A percentile compares a stretch with the other conserved stretches of the same genome.
Conservation (phyloP, 2,329 filamentous ascomycete genomes). For the Blastomyces gilchristii region DNA sequence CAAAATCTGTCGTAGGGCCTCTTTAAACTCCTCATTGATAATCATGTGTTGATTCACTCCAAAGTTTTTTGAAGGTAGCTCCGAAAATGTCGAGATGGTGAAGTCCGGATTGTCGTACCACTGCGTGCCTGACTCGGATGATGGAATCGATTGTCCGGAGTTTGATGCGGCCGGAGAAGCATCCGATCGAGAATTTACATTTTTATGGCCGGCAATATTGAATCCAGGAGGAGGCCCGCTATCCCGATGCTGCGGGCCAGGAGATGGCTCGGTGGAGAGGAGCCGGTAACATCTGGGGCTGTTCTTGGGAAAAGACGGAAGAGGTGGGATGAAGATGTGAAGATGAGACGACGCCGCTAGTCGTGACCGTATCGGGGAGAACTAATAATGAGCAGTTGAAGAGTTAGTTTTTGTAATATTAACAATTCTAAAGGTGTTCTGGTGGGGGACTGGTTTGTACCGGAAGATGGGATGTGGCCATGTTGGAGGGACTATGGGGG, state of each 20-base stretch:
- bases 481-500: conserved; percentile 7
- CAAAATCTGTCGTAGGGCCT: conserved; percentile 73
- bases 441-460: conserved; percentile 12
- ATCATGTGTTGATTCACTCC: conserved; percentile 94
- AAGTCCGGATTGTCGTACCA: conserved; percentile 70
- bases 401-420: neutral
- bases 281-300: conserved; percentile 18
- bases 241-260: conserved; percentile 13
- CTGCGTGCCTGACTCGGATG: conserved; percentile 35
- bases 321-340: conserved; percentile 16
- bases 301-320: conserved; percentile 13
- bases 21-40: conserved; percentile 92
- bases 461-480: conserved; percentile 9
- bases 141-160: conserved; percentile 24
- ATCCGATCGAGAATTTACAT: conserved; percentile 12
- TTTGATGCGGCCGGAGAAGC: conserved; percentile 14
- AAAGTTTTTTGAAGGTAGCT: conserved; percentile 69
- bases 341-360: conserved; percentile 14
- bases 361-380: neutral
- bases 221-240: conserved; percentile 13
- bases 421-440: neutral
- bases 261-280: conserved; percentile 24
- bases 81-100: conserved; percentile 61
- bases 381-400: neutral
- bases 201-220: conserved; percentile 17